Evolutionary conservation across 306 rosid genomes (phyloP).

Genomic region (Dicorynia guianensis): DNA sequence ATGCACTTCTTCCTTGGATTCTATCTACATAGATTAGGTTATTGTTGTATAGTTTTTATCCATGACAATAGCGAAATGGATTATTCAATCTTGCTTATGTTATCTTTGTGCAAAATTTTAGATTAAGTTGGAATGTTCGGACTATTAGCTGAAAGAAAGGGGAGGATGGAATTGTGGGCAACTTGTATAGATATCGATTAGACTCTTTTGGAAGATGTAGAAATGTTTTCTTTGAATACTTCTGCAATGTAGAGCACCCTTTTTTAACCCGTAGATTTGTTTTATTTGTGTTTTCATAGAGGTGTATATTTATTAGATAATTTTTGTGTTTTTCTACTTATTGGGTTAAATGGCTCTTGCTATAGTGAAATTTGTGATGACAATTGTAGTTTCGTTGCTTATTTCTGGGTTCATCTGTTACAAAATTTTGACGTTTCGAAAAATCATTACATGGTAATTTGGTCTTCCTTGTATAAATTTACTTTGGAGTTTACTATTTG

Average conservation of each 20-base stretch:
- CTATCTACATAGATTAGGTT: not conserved
- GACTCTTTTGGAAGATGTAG: conserved; percentile 16
- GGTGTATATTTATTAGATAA: not conserved
- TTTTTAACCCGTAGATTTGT: not conserved
- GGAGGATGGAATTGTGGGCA: not conserved
- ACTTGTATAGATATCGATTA: not conserved
- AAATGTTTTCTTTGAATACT: not conserved
- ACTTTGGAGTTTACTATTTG: conserved; percentile 22
- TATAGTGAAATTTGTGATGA: not conserved
- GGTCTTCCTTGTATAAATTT: not conserved
- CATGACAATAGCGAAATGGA: conserved; percentile 10
- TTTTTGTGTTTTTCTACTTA: not conserved
- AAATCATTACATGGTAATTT: conserved; percentile 19
- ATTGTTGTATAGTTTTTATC: not conserved
- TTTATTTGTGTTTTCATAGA: not conserved
- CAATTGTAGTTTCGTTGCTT: not conserved
- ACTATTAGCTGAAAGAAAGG: not conserved
- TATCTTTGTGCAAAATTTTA: not conserved
- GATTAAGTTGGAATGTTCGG: conserved; percentile 15
- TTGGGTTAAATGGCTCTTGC: conserved; percentile 11
- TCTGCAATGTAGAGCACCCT: not conserved
- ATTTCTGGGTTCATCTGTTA: too few relatives aligned
- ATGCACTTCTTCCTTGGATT: conserved; percentile 23
- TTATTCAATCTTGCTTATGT: not conserved
- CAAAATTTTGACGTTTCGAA: conserved; percentile 21